Base-by-base conservation (phyloP, 2,329 filamentous ascomycete species). In the Ceratocystis ficicola region DNA sequence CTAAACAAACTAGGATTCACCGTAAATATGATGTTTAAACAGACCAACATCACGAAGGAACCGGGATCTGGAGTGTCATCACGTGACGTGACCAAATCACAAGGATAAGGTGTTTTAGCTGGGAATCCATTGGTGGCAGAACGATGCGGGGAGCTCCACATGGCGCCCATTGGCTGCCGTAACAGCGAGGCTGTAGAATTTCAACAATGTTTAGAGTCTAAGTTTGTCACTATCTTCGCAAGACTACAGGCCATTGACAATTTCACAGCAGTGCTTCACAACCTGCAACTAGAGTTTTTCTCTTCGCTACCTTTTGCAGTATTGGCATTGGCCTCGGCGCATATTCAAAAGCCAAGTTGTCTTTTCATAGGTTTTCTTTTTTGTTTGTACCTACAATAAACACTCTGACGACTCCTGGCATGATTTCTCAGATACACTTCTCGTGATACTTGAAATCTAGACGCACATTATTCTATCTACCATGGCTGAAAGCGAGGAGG, bases 401-500 rank as follows among this genome's bases (percentile, higher is more conserved):
- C 36, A 36, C 52, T 28, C 28, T 44, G 48, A 36, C 50, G 63
- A 44, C 41, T 44, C 63, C 20, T 59, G 20, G 60, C 28, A 28
- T 65, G 48, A 25, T 60, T 59, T 41, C 36, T 41, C 36, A 41
- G 36, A 41, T 41, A 15, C 36, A 41, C 36, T 1, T 41, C 36
- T 41, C 36, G 36, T 41, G 36, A 41, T 41, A 12, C 36, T 41
- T 41, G 36, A 5, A 10, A 50, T 63, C 62, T n/a, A 28, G 12
- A 20, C 62, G 20, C 62, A 52, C 44, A 50, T 30, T n/a, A 61
- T 36, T 15, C 1, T n/a, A 30, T 5, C 28, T 12, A 55, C 32
- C 22, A 66, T 66, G 61, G 50, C 62, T 17, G 30, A 50, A 15
- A 44, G 55, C 52, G 17, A 61, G 28, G 30, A 64, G 28, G 5